Evolutionary conservation across 2,329 filamentous ascomycete genomes (phyloP).

Genomic region (Juglanconis sp.): DNA sequence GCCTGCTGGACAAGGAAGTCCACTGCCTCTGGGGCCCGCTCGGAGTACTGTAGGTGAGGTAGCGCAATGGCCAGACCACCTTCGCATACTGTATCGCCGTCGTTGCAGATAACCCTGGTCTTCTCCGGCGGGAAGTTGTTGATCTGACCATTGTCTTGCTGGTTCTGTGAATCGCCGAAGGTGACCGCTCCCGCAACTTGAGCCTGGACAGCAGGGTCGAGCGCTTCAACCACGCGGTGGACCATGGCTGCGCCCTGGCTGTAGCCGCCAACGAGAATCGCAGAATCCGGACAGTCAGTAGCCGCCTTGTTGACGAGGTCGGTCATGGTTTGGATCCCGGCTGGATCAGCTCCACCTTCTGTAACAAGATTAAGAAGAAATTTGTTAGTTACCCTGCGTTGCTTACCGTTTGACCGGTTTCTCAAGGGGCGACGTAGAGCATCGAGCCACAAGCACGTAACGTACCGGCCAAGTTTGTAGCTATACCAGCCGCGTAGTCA

Average conservation of each 20-base stretch:
- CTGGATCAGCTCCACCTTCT: too few species aligned
- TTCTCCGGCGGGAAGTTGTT: constrained; percentile 22
- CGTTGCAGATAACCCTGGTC: constrained; percentile 25
- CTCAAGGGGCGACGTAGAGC: too few species aligned
- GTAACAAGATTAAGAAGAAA: too few species aligned
- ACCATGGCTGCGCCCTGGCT: constrained; percentile 32
- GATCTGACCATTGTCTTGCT: constrained; percentile 24
- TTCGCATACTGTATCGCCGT: constrained; percentile 26
- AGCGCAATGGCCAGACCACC: constrained; percentile 23
- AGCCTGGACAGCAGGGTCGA: constrained; percentile 17
- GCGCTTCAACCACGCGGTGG: constrained; percentile 26
- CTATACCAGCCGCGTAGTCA: too few species aligned
- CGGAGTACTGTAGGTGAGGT: constrained; percentile 24
- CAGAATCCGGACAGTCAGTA: constrained; percentile 29
- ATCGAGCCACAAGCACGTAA: too few species aligned
- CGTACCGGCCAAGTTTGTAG: too few species aligned
- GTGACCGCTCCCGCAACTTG: constrained; percentile 28
- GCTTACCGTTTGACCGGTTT: too few species aligned
- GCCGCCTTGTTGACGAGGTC: constrained; percentile 27
- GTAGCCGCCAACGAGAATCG: constrained; percentile 30
- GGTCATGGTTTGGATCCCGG: neutral
- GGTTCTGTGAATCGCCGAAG: constrained; percentile 29
- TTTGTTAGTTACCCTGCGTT: too few species aligned
- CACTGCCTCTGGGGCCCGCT: constrained; percentile 19
- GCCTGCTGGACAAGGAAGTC: constrained; percentile 17